Percentiles rank a stretch among this genome's conserved stretches.
Conservation (phyloP, 805 yeast species). For the Saccharomycopsis sp. region DNA sequence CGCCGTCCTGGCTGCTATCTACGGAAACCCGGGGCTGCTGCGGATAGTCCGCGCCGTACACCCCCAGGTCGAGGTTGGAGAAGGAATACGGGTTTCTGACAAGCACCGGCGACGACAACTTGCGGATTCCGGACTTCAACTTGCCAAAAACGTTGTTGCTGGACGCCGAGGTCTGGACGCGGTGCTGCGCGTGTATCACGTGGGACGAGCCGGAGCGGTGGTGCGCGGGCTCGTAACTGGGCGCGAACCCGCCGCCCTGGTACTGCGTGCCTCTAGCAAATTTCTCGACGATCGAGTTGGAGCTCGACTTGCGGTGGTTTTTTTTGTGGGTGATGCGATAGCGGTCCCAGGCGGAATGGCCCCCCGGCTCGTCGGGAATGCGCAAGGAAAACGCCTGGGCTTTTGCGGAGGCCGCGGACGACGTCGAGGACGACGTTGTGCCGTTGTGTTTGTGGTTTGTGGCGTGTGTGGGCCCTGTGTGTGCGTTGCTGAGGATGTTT, state of each 20-base stretch:
- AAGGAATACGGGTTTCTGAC: neutral
- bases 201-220: neutral
- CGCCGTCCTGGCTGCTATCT: neutral
- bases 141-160: conserved; percentile 11
- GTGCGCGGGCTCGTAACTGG: neutral
- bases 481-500: neutral
- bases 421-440: neutral
- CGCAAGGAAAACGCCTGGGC: too few species aligned
- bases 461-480: neutral
- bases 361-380: too few species aligned
- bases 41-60: neutral
- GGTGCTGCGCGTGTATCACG: neutral
- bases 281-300: conserved; percentile 7
- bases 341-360: neutral
- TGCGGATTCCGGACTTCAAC: conserved; percentile 8
- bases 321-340: conserved; percentile 1
- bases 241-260: too few species aligned
- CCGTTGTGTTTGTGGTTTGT: neutral
- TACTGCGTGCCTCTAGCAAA: neutral
- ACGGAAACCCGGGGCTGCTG: neutral
- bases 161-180: conserved; percentile 9
- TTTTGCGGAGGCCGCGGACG: neutral
- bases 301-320: conserved; percentile 9
- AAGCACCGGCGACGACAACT: conserved; percentile 10
- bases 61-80: neutral